Evolutionary conservation across 2,329 filamentous ascomycete genomes (phyloP), one percentile per base, ranked within the genome.

Genomic region (Daldinia sp.): DNA sequence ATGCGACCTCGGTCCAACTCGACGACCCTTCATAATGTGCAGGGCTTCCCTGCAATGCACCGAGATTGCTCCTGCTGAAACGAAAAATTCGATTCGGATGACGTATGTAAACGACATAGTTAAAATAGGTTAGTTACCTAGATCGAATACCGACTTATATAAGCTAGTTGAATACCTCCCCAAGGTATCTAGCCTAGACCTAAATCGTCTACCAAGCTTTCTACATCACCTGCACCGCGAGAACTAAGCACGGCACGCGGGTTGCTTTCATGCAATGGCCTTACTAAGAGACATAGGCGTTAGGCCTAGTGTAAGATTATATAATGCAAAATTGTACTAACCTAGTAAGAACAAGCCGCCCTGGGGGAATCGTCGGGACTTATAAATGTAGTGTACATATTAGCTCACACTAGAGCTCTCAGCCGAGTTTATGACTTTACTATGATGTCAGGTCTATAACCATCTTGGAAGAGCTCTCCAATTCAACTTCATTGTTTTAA

Each of bases 361-460:
- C 39, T 13, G 11, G 39, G 39, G 37, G 39, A 27, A 45, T 45
- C 39, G 7, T 45, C 21, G 39, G 13, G 21, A 8, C 17, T 32
- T 48, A 11, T 34, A 9, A 54, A 51, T 17, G 34, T 35, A 17
- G n/a, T 1, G 13, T 35, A 35, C 13, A 4, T 15, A 15, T 15
- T 11, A 50, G 43, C 54, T 59, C 34, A 3, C 39, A 27, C 21
- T 45, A 27, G 29, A 43, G 30, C 37, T 41, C 35, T 37, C 27
- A 54, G 47, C 9, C 58, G 39, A 45, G 54, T 58, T 56, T 34
- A 55, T 59, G 53, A 41, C 30, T 30, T 51, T 53, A 45, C 21
- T 50, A 66, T 64, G 61, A 66, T 66, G 64, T 64, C 64, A 64
- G 53, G 55, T 48, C 51, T 43, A 58, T 58, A 34, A 43, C 35